Evolutionary conservation across 768 basidiomycete species (phyloP).

Genomic region (Termitomyces sp.): DNA sequence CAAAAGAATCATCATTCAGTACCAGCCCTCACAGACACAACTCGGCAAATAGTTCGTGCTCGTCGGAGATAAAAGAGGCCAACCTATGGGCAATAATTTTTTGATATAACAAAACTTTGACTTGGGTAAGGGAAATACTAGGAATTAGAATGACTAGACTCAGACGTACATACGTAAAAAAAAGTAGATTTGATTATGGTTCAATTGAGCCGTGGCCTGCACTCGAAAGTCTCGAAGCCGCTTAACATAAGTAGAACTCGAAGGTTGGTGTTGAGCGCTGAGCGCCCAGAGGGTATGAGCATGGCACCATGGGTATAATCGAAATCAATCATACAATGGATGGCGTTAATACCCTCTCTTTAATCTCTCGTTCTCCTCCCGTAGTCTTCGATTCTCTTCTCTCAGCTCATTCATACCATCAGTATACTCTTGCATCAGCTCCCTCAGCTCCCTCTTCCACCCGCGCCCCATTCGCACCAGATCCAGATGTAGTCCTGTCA

Average conservation of each 20-base stretch:
- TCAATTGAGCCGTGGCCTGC: too few relatives aligned
- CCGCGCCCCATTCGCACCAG: constrained; percentile 66
- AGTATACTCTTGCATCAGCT: constrained; percentile 57
- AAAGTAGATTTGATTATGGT: background rate
- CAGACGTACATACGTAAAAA: background rate
- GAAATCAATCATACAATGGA: background rate
- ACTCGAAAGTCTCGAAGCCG: too few relatives aligned
- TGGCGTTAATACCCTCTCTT: constrained; percentile 28
- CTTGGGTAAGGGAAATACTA: background rate
- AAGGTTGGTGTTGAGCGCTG: too few relatives aligned
- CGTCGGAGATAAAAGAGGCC: background rate
- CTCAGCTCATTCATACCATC: constrained; percentile 56
- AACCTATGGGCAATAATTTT: background rate
- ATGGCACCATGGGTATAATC: background rate
- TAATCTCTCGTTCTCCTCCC: constrained; percentile 66
- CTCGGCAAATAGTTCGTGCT: background rate
- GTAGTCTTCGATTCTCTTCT: constrained; percentile 65
- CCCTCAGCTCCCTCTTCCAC: constrained; percentile 64
- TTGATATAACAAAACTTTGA: background rate
- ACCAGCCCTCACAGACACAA: too few relatives aligned
- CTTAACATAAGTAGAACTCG: too few relatives aligned
- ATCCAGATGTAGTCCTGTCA: constrained; percentile 74
- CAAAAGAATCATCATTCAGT: too few relatives aligned
- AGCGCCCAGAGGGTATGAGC: background rate
- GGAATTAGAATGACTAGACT: background rate